Evolutionary conservation across 2,329 filamentous ascomycete genomes (phyloP).

Genomic region (Cordyceps cateniannulata): DNA sequence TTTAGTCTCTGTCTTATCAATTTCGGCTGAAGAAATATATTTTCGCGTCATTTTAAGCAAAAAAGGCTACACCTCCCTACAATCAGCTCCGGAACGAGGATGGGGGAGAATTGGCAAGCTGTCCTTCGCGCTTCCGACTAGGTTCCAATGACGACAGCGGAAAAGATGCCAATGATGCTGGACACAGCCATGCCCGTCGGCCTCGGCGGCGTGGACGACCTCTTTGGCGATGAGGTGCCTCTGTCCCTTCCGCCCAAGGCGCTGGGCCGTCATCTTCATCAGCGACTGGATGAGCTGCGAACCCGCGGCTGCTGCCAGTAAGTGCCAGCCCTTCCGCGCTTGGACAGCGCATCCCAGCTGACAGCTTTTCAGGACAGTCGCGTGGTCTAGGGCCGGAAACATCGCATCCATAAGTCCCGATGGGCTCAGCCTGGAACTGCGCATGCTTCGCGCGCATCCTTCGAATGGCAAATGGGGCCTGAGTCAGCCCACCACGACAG

Average conservation of each 20-base stretch:
- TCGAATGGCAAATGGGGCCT: conserved; percentile 69
- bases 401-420: conserved; percentile 75
- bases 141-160: conserved; percentile 25
- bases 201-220: conserved; percentile 61
- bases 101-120: neutral
- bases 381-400: conserved; percentile 83
- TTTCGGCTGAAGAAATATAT: neutral
- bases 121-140: neutral
- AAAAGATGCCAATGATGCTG: conserved; percentile 38
- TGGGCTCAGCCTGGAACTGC: conserved; percentile 63
- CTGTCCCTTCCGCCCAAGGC: conserved; percentile 43
- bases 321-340: conserved; percentile 24
- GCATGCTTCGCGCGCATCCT: conserved; percentile 63
- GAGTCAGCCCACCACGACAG: conserved; percentile 60
- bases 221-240: conserved; percentile 67
- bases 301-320: conserved; percentile 76
- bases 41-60: neutral
- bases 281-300: conserved; percentile 71
- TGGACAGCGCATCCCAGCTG: conserved; percentile 5
- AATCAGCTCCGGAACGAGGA: neutral
- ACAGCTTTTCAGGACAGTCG: conserved; percentile 55
- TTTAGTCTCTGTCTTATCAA: neutral
- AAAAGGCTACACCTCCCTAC: no score
- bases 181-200: conserved; percentile 40
- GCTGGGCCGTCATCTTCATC: conserved; percentile 55